Base-by-base conservation (phyloP, 2,329 filamentous ascomycete genomes). In the Cytospora paraplurivora region DNA sequence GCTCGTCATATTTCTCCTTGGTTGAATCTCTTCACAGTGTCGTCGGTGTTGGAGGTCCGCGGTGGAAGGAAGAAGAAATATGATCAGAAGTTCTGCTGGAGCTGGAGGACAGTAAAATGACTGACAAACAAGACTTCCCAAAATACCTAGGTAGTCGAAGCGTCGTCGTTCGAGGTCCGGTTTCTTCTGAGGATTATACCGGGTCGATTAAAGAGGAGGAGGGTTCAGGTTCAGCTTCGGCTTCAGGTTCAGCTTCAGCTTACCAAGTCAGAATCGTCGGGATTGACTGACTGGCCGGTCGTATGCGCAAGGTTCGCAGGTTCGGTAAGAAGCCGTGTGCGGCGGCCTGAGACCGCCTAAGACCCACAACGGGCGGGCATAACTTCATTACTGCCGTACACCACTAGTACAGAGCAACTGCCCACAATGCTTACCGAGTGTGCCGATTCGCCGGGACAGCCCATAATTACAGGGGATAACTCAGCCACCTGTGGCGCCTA, bases 1-100 rank as follows among this genome's bases (percentile, higher is more conserved):
- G 55, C 56, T 67, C 62, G 66, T 52, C 64, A 66, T 66, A 52
- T 50, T 17, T 44, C 12, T 17, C 12, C 3, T 44, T 44, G 5
- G 17, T 4, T 44, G 7, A 57, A 10, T 21, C 1, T n/a, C n/a
- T 21, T 19, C 17, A 27, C 19, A 34, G 33, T 32, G 12, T 13
- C 33, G 21, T n/a, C n/a, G n/a, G n/a, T n/a, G n/a, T n/a, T n/a
- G n/a, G n/a, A n/a, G n/a, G n/a, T n/a, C n/a, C n/a, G n/a, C n/a
- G n/a, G n/a, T n/a, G n/a, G n/a, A n/a, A n/a, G n/a, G n/a, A n/a
- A n/a, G n/a, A n/a, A n/a, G n/a, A n/a, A n/a, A n/a, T n/a, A n/a
- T n/a, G n/a, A n/a, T n/a, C n/a, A n/a, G n/a, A n/a, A n/a, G n/a
- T n/a, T n/a, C n/a, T n/a, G n/a, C n/a, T n/a, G n/a, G n/a, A n/a